Percentiles rank a stretch among this genome's conserved stretches.
Conservation (phyloP, 768 basidiomycete genomes). For the Pisolithus marmoratus region DNA sequence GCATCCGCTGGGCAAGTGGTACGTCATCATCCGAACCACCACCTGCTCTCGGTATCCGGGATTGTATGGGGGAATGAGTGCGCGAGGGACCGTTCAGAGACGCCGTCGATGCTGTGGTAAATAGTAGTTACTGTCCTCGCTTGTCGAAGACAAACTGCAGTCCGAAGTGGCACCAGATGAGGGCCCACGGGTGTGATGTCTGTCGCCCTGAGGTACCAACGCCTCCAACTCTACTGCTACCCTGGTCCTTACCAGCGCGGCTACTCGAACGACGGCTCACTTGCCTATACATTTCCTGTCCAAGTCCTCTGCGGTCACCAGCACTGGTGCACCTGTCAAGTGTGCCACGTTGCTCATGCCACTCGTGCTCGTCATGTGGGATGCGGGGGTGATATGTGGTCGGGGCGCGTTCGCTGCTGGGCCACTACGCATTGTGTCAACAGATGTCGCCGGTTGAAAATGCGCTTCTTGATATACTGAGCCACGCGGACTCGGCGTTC, state of each 20-base stretch:
- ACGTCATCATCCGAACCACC: constrained; percentile 66
- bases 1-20: constrained; percentile 78
- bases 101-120: constrained; percentile 39
- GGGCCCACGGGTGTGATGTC: constrained; percentile 20
- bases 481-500: constrained; percentile 12
- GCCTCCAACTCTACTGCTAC: constrained; percentile 32
- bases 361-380: constrained; percentile 12
- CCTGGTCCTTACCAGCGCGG: constrained; percentile 6
- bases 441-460: constrained; percentile 42
- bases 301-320: constrained; percentile 6
- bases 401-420: constrained; percentile 2
- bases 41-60: constrained; percentile 16
- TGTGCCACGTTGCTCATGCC: constrained; percentile 13
- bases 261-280: constrained; percentile 15
- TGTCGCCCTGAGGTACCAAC: constrained; percentile 18
- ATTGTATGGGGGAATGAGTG: constrained; percentile 16
- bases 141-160: constrained; percentile 36
- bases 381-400: neutral
- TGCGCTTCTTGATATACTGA: constrained; percentile 21
- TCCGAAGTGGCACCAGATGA: constrained; percentile 30
- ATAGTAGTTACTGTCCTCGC: constrained; percentile 37
- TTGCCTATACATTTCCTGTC: constrained; percentile 2
- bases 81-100: constrained; percentile 21
- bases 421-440: constrained; percentile 25
- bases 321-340: constrained; percentile 13